These are phyloP conservation scores for Yamadazyma laniorum DNA, from an alignment of 805 yeast genomes.

Conservation along the genomic window DNA sequence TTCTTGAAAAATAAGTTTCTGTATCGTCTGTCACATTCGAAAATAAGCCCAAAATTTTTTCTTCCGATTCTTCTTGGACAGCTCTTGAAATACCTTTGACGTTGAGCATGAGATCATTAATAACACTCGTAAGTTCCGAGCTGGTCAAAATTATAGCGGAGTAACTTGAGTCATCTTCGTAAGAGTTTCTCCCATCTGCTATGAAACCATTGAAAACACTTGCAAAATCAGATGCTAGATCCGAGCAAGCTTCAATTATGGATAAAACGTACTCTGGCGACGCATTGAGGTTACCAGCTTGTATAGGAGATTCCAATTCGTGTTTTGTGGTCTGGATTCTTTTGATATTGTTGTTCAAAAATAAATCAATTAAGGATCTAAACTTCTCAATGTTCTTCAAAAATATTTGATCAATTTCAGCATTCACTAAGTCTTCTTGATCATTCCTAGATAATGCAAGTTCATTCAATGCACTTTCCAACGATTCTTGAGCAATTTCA, in stretches of 20 bases:
- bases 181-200: conserved; percentile 65
- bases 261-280: conserved; percentile 69
- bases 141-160: conserved; percentile 60
- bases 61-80: conserved; percentile 54
- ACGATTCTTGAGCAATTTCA: conserved; percentile 73
- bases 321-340: conserved; percentile 70
- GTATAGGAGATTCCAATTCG: conserved; percentile 75
- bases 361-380: conserved; percentile 60
- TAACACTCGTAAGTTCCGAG: conserved; percentile 59
- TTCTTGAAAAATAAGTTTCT: conserved; percentile 57
- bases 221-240: conserved; percentile 76
- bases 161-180: conserved; percentile 51
- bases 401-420: conserved; percentile 55
- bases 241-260: conserved; percentile 65
- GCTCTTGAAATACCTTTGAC: conserved; percentile 66
- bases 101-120: conserved; percentile 62
- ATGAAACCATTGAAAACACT: conserved; percentile 69
- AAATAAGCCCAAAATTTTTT: conserved; percentile 46
- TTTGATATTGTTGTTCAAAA: conserved; percentile 64
- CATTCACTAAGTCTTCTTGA: conserved; percentile 53
- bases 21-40: conserved; percentile 59
- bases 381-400: conserved; percentile 49
- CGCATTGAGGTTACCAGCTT: conserved; percentile 76
- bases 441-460: conserved; percentile 51
- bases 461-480: conserved; percentile 68